Evolutionary conservation across 805 yeast genomes (phyloP), one percentile per base, ranked within the genome.

Genomic region (Maudiozyma barnettii): DNA sequence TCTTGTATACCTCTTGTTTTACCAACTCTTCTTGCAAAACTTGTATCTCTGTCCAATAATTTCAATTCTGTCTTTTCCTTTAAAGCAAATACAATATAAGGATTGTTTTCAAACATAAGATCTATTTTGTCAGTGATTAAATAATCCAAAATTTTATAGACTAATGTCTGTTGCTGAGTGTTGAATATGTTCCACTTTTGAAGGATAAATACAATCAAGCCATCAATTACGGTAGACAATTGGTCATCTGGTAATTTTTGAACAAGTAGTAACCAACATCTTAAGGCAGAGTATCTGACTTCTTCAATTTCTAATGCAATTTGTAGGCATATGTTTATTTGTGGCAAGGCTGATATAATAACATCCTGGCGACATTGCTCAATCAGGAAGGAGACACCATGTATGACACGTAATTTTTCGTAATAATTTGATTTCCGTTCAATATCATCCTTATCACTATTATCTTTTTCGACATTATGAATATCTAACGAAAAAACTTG

Each of bases 311-410:
- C 89, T 20, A 90, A 64, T 0, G 91, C 82, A 1, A 89, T 80
- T 59, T 88, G 96, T 12, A 91, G 67, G 55, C 95, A 84, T 1
- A 95, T 84, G 49, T 87, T 82, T 4, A 91, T 77, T 60, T 90
- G 98, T 0, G 96, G 95, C 33, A 84, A 64, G 0, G 87, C 86
- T 1, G 84, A 76, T 4, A 78, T 75, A 29, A 84, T 76, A 14
- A 80, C 71, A 22, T 72, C 68, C 5, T 75, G 74, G 1, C 79
- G 67, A 2, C 79, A 64, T 47, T 57, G 50, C 39, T 73, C 70
- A 6, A 85, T 77, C 21, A 91, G 65, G 48, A 82, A 77, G 36
- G 81, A 77, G 29, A 91, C 75, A 0, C 96, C 96, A 47, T 78
- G 70, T 2, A 91, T 71, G 1, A 91, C 82, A 35, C 78, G 74